A percentile compares a stretch with the other conserved stretches of the same genome.
Evolutionary conservation across 2,329 filamentous ascomycete genomes (phyloP).

Genomic region (Monilinia fructicola): DNA sequence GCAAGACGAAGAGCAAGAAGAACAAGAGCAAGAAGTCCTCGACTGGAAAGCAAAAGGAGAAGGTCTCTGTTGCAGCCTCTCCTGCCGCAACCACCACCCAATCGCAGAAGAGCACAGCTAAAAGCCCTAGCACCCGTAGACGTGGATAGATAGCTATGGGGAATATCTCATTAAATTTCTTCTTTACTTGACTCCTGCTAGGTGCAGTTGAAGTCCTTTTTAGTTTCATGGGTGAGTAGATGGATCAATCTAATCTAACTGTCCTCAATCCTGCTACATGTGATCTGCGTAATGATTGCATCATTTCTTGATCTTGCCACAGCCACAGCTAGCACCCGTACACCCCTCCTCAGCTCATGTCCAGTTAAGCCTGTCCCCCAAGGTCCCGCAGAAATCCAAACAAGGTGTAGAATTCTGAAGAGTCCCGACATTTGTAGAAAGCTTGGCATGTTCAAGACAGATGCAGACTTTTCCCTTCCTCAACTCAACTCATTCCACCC

Average conservation of each 20-base stretch:
- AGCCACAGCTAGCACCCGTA: neutral
- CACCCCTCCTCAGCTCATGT: too few relatives aligned
- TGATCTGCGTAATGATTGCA: too few relatives aligned
- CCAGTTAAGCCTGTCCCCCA: neutral
- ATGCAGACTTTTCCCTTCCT: neutral
- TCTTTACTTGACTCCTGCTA: conserved; percentile 32
- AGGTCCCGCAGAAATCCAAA: neutral
- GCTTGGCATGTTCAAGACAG: neutral
- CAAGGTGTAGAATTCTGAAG: neutral
- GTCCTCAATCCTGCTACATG: neutral
- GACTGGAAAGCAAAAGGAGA: conserved; percentile 46
- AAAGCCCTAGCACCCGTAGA: conserved; percentile 40
- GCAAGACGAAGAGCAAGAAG: conserved; percentile 23
- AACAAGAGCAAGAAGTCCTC: conserved; percentile 29
- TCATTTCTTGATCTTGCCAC: neutral
- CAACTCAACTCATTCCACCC: neutral
- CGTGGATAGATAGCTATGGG: conserved; percentile 31
- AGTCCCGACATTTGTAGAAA: neutral
- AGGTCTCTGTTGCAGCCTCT: conserved; percentile 26
- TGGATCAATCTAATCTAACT: conserved; percentile 2
- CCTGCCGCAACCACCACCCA: conserved; percentile 25
- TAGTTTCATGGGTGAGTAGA: conserved; percentile 9
- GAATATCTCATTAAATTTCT: neutral
- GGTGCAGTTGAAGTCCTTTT: conserved; percentile 32
- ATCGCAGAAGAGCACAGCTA: conserved; percentile 29